These are phyloP conservation scores for Chaetothyriales sp. DNA, from an alignment of 2,329 filamentous ascomycete species.

Conservation along the genomic window DNA sequence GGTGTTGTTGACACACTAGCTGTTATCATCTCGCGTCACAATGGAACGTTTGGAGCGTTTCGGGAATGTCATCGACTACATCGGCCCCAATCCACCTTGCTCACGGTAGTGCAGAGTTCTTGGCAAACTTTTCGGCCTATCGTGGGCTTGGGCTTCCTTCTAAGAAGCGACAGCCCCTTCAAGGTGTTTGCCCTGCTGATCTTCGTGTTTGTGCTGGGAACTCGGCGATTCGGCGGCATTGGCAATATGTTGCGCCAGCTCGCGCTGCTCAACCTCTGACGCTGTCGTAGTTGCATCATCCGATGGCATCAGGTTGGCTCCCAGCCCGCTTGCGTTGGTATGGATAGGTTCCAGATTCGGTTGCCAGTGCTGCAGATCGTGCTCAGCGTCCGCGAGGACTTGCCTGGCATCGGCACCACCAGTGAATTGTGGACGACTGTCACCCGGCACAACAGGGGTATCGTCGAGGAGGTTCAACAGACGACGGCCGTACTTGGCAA, in stretches of 20 bases:
- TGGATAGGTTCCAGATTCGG: slow-evolving; percentile 42
- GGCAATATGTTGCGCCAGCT: slow-evolving; percentile 8
- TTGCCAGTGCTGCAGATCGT: slow-evolving; percentile 67
- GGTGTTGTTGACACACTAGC: neutral
- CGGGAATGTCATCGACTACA: neutral
- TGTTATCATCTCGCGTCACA: neutral
- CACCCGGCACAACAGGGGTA: slow-evolving; percentile 75
- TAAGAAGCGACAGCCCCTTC: slow-evolving; percentile 16
- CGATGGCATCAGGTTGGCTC: slow-evolving; percentile 26
- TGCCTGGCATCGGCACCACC: slow-evolving; percentile 57
- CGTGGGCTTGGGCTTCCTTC: slow-evolving; percentile 4
- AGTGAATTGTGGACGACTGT: slow-evolving; percentile 56
- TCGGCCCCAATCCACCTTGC: neutral
- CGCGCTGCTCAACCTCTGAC: neutral
- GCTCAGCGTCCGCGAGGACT: slow-evolving; percentile 83
- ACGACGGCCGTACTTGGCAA: slow-evolving; percentile 78
- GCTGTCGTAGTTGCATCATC: slow-evolving; percentile 8
- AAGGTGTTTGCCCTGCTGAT: slow-evolving; percentile 12
- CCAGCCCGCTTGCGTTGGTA: slow-evolving; percentile 35
- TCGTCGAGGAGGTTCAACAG: slow-evolving; percentile 80
- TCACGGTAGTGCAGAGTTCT: neutral
- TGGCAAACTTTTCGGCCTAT: neutral
- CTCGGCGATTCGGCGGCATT: slow-evolving; percentile 2
- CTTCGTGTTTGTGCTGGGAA: slow-evolving; percentile 5
- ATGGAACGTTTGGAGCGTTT: neutral